A percentile compares a stretch with the other conserved stretches of the same genome.
Evolutionary conservation across 2,329 filamentous ascomycete genomes (phyloP).

Genomic region (Paramyrothecium roridum): DNA sequence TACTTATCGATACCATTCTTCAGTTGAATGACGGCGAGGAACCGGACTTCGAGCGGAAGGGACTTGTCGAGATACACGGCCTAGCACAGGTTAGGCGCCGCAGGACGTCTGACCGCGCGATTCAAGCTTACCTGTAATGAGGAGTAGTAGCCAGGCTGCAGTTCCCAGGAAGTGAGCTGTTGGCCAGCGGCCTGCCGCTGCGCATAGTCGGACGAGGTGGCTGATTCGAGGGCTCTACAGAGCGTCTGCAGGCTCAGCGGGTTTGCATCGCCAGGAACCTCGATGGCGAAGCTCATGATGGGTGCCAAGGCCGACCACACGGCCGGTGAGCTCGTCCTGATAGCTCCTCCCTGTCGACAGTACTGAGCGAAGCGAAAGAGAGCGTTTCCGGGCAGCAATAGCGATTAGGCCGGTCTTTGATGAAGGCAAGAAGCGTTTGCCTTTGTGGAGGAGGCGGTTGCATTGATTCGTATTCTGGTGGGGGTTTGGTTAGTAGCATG

Average conservation of each 20-base stretch:
- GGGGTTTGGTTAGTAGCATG: no score
- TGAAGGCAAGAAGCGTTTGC: no score
- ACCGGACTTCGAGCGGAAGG: constrained; percentile 74
- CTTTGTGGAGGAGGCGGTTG: no score
- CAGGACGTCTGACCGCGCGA: neutral
- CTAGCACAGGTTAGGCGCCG: constrained; percentile 37
- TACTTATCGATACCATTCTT: constrained; percentile 96
- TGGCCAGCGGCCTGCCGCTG: constrained; percentile 66
- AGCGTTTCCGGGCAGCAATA: no score
- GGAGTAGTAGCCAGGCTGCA: constrained; percentile 62
- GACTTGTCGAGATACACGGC: constrained; percentile 77
- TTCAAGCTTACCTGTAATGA: constrained; percentile 57
- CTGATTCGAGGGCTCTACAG: constrained; percentile 60
- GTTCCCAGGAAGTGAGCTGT: constrained; percentile 72
- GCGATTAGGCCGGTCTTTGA: no score
- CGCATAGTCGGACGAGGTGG: constrained; percentile 58
- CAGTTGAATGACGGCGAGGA: constrained; percentile 87
- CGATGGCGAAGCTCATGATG: constrained; percentile 68
- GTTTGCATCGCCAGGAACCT: constrained; percentile 78
- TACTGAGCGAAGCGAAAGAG: neutral
- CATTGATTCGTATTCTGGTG: no score
- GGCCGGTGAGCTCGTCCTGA: neutral
- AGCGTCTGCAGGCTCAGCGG: constrained; percentile 64
- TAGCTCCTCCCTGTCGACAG: neutral
- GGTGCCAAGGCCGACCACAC: constrained; percentile 10